Conservation (phyloP, 78 protist genomes). For the Diacronema lutheri region DNA sequence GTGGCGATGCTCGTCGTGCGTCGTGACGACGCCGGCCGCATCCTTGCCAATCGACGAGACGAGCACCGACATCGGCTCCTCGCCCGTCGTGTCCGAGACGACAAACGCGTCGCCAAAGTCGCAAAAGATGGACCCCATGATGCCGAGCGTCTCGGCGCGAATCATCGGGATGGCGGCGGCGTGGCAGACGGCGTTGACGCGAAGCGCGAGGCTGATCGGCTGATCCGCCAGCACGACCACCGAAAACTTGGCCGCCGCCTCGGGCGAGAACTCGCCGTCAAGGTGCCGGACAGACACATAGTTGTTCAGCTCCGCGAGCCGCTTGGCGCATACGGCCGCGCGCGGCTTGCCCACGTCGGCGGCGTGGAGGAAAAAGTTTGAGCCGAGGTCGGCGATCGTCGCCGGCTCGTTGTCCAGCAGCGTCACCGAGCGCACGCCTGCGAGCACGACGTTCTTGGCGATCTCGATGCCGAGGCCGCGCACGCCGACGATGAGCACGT, state of each 20-base stretch:
- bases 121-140: conserved; percentile 5
- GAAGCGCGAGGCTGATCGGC: conserved; percentile 31
- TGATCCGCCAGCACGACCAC: conserved; percentile 51
- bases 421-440: conserved; percentile 89
- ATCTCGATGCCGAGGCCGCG: conserved; percentile 95
- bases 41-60: conserved; percentile 57
- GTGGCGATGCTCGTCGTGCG: conserved; percentile 69
- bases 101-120: conserved; percentile 75
- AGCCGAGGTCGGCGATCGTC: conserved; percentile 59
- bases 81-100: conserved; percentile 83
- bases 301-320: conserved; percentile 85
- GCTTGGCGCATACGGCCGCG: conserved; percentile 49
- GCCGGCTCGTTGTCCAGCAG: conserved; percentile 73
- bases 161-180: conserved; percentile 47
- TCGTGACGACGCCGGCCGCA: conserved; percentile 64
- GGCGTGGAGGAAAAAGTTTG: conserved; percentile 83
- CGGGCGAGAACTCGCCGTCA: conserved; percentile 52
- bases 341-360: conserved; percentile 80
- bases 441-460: conserved; percentile 95
- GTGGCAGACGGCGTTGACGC: conserved; percentile 64
- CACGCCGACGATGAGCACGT: conserved; percentile 84
- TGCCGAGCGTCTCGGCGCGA: conserved; percentile 62
- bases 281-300: conserved; percentile 63
- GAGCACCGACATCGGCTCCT: conserved; percentile 60
- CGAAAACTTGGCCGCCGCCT: conserved; percentile 13